Base-by-base conservation (phyloP, 2,329 filamentous ascomycete species). In the Pseudophaeomoniella oleicola region DNA sequence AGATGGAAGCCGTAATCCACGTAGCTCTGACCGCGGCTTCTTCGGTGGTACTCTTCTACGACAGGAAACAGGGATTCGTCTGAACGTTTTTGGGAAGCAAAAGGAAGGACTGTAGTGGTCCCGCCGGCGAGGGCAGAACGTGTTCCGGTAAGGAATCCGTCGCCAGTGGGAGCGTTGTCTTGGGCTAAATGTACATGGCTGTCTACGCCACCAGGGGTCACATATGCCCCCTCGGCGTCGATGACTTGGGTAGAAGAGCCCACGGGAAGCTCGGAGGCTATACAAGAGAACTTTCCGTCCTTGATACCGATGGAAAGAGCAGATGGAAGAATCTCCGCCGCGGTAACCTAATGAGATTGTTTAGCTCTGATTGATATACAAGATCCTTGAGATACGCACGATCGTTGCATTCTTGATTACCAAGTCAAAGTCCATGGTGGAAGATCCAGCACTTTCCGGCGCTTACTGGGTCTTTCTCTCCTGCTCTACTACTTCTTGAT, bases 41-140 rank as follows among this genome's bases (percentile, higher is more conserved):
- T 55, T 3, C 48, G 47, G 38, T 71, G 64, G 35, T 70, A 67
- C n/a, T 60, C 56, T 33, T 59, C 51, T 2, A 75, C 48, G 0
- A 63, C 63, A 1, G 59, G 52, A 14, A 66, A 51, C 2, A 74
- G 50, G 2, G 59, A 65, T 4, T 56, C 52, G 12, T 68, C 57
- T 2, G 51, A 44, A n/a, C 63, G 64, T 29, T 58, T 54, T 47
- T 75, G 70, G 3, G 64, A 62, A 1, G 71, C 72, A 50, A 78
- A 76, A 0, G 69, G 60, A 5, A 76, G 52, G 11, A 76, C 57
- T 0, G 72, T 75, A 0, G 72, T 77, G 3, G 64, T 75, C 16
- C 71, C 71, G 5, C 72, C 71, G 2, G 69, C 69, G 37, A 75
- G 60, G 3, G 71, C 72, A 15, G 62, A 67, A 5, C 71, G 58